Conservation (phyloP, 164 flowering plant species). For the Stephania japonica region DNA sequence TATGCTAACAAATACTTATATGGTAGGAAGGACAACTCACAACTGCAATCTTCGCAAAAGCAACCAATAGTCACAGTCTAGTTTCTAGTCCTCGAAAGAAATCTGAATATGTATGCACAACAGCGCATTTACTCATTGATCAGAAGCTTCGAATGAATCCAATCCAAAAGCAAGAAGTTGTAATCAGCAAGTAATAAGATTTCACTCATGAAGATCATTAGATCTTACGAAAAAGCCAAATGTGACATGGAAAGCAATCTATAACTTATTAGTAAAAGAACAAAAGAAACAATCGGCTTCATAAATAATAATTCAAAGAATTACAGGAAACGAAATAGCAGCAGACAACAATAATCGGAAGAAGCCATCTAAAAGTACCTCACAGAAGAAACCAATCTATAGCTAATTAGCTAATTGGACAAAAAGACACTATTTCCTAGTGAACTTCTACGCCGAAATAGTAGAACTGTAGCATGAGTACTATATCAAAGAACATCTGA, state of each 20-base stretch:
- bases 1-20: not conserved
- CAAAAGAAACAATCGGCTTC: not conserved
- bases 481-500: not conserved
- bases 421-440: not conserved
- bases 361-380: slow-evolving; percentile 5
- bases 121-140: not conserved
- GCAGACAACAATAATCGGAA: not conserved
- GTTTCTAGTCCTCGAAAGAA: not conserved
- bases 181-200: not conserved
- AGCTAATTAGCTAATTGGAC: not conserved
- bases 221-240: not conserved
- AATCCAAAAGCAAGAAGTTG: not conserved
- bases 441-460: not conserved
- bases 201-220: not conserved
- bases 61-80: not conserved
- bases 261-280: not conserved
- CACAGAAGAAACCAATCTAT: not conserved
- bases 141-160: not conserved
- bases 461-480: not conserved
- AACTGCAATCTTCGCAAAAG: not conserved
- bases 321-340: slow-evolving; percentile 4
- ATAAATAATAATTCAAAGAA: slow-evolving; percentile 7
- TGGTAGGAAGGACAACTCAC: not conserved
- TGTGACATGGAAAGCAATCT: not conserved
- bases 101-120: not conserved